A percentile compares a stretch with the other conserved stretches of the same genome.
Conservation (phyloP, 257 asterid genomes). For the Solanum paucissectum region DNA sequence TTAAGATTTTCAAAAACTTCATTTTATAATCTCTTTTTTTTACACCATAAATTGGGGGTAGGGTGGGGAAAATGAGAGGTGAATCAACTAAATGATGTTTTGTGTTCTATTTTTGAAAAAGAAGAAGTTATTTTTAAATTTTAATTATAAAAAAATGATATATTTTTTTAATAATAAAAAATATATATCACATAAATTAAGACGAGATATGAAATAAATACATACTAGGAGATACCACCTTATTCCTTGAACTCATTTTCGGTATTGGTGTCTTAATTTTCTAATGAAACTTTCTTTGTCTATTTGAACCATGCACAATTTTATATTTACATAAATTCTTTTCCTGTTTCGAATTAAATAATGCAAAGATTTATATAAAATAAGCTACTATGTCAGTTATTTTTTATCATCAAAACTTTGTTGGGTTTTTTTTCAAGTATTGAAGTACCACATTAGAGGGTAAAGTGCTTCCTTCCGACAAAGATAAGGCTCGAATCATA, state of each 20-base stretch:
- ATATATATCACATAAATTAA: too few species aligned
- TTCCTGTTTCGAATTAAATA: background rate
- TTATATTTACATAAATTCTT: background rate
- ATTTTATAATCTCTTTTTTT: background rate
- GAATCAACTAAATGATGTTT: background rate
- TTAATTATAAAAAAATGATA: too few species aligned
- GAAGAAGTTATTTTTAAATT: too few species aligned
- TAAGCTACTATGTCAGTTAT: background rate
- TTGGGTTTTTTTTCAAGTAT: background rate
- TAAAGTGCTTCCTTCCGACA: rapidly evolving
- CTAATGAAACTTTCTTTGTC: background rate
- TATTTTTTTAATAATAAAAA: too few species aligned
- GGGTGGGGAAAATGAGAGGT: background rate
- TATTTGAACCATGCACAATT: background rate
- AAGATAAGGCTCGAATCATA: background rate
- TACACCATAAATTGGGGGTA: background rate
- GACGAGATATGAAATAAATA: too few species aligned
- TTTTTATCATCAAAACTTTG: background rate
- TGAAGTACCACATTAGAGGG: background rate
- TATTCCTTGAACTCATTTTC: background rate
- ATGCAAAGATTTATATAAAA: background rate
- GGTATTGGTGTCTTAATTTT: background rate
- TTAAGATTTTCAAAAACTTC: too few species aligned
- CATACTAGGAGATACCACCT: background rate
- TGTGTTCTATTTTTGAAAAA: too few species aligned